Percentiles rank a stretch among this genome's conserved stretches.
phyloP scores from a whole-genome alignment of 129 eudicot species.

The Tagetes patula region DNA sequence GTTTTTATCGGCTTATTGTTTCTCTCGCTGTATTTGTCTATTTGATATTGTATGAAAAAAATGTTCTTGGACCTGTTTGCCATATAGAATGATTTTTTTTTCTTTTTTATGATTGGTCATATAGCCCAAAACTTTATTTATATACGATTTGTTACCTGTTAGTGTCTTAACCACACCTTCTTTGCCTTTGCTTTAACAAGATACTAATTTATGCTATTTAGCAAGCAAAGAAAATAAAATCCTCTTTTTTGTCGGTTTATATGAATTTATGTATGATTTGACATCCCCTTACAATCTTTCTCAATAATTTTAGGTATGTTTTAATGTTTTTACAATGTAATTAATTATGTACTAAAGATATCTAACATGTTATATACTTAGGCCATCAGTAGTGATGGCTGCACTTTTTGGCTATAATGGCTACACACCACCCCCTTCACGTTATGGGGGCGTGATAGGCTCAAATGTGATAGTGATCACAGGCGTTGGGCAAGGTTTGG shows the following conservation, averaged over 20 bases:
- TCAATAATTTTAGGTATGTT: not conserved
- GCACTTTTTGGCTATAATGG: too few species aligned
- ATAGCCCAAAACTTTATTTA: not conserved
- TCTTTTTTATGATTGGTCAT: not conserved
- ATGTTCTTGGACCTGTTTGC: not conserved
- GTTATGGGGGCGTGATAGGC: too few species aligned
- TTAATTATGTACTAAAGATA: not conserved
- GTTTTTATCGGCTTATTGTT: not conserved
- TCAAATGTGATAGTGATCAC: too few species aligned
- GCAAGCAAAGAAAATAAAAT: not conserved
- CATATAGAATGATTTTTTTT: not conserved
- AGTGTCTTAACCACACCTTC: not conserved
- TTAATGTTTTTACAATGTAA: not conserved
- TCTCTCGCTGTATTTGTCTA: constrained; percentile 3
- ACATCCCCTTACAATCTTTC: not conserved
- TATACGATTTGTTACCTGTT: not conserved
- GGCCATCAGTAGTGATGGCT: too few species aligned
- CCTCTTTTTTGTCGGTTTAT: not conserved
- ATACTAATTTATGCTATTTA: constrained; percentile 11
- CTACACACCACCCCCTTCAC: too few species aligned
- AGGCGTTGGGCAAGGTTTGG: too few species aligned
- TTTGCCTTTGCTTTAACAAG: constrained; percentile 16
- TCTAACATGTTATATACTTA: not conserved
- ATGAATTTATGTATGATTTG: not conserved
- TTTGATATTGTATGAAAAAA: constrained; percentile 2